Conservation (phyloP, 2,329 filamentous ascomycete genomes). For the Westerdykella ornata region DNA sequence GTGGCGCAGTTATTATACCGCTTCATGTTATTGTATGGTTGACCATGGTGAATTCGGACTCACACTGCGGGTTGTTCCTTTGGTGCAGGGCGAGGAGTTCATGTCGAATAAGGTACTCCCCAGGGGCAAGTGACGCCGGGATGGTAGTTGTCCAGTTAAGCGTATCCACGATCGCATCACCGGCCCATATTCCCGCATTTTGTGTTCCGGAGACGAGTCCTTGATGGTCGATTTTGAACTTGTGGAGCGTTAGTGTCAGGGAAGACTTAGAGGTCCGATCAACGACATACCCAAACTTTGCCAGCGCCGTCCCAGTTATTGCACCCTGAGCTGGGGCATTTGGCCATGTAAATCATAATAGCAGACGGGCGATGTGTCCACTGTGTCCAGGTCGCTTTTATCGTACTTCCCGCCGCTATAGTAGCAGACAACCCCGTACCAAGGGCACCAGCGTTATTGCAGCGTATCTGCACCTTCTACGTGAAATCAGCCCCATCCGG, state of each 20-base stretch:
- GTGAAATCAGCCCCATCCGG: not conserved
- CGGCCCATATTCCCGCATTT: slow-evolving; percentile 45
- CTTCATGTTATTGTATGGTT: slow-evolving; percentile 12
- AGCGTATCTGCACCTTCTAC: slow-evolving; percentile 26
- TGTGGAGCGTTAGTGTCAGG: slow-evolving; percentile 2
- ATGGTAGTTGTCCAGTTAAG: slow-evolving; percentile 48
- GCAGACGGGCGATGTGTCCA: slow-evolving; percentile 53
- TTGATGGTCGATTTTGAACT: slow-evolving; percentile 53
- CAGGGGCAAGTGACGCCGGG: slow-evolving; percentile 42
- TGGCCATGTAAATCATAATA: slow-evolving; percentile 50
- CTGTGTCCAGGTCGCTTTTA: slow-evolving; percentile 50
- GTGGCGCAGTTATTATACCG: slow-evolving; percentile 31
- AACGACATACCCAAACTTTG: slow-evolving; percentile 40
- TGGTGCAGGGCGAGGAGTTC: slow-evolving; percentile 53
- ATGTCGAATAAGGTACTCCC: slow-evolving; percentile 53
- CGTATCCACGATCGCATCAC: slow-evolving; percentile 41
- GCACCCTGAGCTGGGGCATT: slow-evolving; percentile 44
- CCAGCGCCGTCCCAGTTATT: slow-evolving; percentile 46
- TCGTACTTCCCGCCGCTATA: slow-evolving; percentile 43
- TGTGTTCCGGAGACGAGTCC: slow-evolving; percentile 44
- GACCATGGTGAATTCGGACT: not conserved
- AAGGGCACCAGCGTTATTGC: slow-evolving; percentile 24
- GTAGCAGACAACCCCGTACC: slow-evolving; percentile 38
- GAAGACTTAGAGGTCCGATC: not conserved
- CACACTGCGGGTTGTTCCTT: slow-evolving; percentile 45